A percentile compares a stretch with the other conserved stretches of the same genome.
phyloP scores from a whole-genome alignment of 768 basidiomycete genomes.

The Boletus pseudopeckii region DNA sequence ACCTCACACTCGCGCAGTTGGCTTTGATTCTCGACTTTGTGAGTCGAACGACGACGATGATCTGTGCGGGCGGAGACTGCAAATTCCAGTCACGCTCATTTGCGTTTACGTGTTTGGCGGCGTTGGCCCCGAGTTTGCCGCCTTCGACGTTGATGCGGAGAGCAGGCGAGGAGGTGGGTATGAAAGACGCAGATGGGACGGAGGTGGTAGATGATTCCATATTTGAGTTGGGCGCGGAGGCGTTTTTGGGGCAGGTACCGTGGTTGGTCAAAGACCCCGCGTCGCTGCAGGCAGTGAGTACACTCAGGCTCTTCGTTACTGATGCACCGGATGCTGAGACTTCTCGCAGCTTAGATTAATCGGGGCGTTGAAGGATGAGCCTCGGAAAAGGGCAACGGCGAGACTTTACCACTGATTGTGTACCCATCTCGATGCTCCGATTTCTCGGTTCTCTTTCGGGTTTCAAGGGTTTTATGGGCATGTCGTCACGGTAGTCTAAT shows the following conservation, averaged over 20 bases:
- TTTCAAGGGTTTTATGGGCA: neutral
- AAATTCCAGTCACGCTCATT: slow-evolving; percentile 15
- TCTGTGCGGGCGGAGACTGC: slow-evolving; percentile 10
- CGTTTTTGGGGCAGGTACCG: slow-evolving; percentile 4
- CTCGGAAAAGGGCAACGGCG: neutral
- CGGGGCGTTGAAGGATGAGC: neutral
- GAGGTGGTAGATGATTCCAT: slow-evolving; percentile 2
- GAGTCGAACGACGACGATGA: neutral
- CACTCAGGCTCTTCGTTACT: too few species aligned
- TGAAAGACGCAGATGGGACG: neutral
- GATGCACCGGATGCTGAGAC: neutral
- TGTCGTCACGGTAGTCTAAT: too few species aligned
- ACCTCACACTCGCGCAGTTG: slow-evolving; percentile 3
- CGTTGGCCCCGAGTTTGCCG: slow-evolving; percentile 4
- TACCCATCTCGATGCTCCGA: neutral
- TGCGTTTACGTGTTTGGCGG: slow-evolving; percentile 7
- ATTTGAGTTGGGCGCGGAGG: slow-evolving; percentile 12
- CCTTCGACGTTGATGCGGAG: neutral
- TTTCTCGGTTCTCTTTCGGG: neutral
- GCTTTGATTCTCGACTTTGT: slow-evolving; percentile 6
- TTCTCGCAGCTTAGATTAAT: neutral
- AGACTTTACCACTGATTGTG: slow-evolving; percentile 1
- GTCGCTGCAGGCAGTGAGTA: slow-evolving; percentile 7
- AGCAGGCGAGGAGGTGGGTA: neutral
- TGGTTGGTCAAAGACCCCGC: slow-evolving; percentile 2